Percentiles rank a stretch among this genome's conserved stretches.
phyloP scores from a whole-genome alignment of 2,329 filamentous ascomycete species.

The Beauveria caledonica region DNA sequence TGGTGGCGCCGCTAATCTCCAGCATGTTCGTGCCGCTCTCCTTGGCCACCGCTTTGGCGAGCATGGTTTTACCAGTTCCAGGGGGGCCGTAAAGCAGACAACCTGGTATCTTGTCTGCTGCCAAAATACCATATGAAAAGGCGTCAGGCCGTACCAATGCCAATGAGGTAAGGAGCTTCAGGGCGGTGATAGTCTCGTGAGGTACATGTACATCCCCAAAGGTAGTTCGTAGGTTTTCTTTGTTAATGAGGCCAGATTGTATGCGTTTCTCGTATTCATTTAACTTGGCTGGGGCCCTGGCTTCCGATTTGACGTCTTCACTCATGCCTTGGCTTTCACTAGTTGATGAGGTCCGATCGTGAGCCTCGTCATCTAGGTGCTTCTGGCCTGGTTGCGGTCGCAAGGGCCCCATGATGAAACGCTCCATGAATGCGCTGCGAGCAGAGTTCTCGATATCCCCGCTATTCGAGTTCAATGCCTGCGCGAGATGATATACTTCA shows the following conservation, averaged over 20 bases:
- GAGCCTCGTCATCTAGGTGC: slow-evolving; percentile 23
- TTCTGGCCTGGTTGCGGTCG: slow-evolving; percentile 24
- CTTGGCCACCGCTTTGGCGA: slow-evolving; percentile 62
- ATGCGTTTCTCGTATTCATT: slow-evolving; percentile 78
- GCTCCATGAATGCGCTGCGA: slow-evolving; percentile 22
- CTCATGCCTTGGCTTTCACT: slow-evolving; percentile 22
- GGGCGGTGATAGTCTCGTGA: slow-evolving; percentile 71
- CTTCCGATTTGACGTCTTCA: slow-evolving; percentile 21
- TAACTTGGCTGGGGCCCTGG: slow-evolving; percentile 34
- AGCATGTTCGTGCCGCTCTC: slow-evolving; percentile 66
- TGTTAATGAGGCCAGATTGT: slow-evolving; percentile 72
- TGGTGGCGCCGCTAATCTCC: slow-evolving; percentile 81
- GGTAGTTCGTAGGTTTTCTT: slow-evolving; percentile 73
- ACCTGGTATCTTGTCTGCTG: slow-evolving; percentile 83
- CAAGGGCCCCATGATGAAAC: slow-evolving; percentile 25
- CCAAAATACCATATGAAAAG: slow-evolving; percentile 91
- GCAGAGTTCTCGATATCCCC: slow-evolving; percentile 16
- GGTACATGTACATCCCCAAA: slow-evolving; percentile 84
- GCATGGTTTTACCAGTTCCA: slow-evolving; percentile 65
- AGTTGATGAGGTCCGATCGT: slow-evolving; percentile 16
- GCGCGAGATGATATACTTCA: slow-evolving; percentile 32
- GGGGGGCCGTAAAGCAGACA: slow-evolving; percentile 83
- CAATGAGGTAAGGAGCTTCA: slow-evolving; percentile 82
- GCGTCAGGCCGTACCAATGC: slow-evolving; percentile 83
- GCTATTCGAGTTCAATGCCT: slow-evolving; percentile 21